These are phyloP conservation scores for Bipolaris bicolor DNA, from an alignment of 2,329 filamentous ascomycete genomes.

Conservation along the genomic window DNA sequence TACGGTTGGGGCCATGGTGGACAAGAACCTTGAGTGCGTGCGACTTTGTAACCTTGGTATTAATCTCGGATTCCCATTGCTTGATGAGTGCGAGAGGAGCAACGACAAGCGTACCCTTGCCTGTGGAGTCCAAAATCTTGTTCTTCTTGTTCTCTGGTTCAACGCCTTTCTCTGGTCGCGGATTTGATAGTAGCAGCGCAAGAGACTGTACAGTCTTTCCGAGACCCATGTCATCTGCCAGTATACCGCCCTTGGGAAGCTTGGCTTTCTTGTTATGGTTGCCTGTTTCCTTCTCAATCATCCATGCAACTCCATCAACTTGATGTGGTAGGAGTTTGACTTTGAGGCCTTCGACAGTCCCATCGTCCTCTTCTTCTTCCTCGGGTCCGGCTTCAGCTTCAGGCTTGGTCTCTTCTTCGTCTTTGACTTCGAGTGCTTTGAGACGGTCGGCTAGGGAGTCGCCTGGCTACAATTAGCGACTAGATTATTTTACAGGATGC, in stretches of 20 bases:
- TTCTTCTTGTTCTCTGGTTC: constrained; percentile 60
- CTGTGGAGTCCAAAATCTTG: constrained; percentile 70
- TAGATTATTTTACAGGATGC: background rate
- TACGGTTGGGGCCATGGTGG: constrained; percentile 86
- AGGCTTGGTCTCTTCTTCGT: constrained; percentile 60
- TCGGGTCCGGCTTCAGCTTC: constrained; percentile 45
- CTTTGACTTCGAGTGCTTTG: constrained; percentile 52
- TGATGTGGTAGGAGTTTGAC: constrained; percentile 93
- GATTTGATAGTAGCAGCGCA: constrained; percentile 82
- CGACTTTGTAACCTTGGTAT: constrained; percentile 73
- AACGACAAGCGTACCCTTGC: constrained; percentile 86
- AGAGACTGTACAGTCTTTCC: constrained; percentile 97
- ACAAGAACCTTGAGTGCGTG: constrained; percentile 81
- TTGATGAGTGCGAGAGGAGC: constrained; percentile 93
- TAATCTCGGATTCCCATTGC: constrained; percentile 95
- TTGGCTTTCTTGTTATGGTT: constrained; percentile 77
- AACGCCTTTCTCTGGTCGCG: constrained; percentile 64
- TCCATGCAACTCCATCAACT: constrained; percentile 92
- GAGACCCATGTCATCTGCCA: constrained; percentile 96
- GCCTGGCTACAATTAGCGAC: constrained; percentile 5
- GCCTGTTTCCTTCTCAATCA: constrained; percentile 89
- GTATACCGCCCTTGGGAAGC: constrained; percentile 88
- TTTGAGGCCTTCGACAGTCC: constrained; percentile 76
- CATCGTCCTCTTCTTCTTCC: constrained; percentile 61
- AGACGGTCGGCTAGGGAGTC: constrained; percentile 54